phyloP scores from a whole-genome alignment of 345 rosid genomes.

The Passiflora organensis region DNA sequence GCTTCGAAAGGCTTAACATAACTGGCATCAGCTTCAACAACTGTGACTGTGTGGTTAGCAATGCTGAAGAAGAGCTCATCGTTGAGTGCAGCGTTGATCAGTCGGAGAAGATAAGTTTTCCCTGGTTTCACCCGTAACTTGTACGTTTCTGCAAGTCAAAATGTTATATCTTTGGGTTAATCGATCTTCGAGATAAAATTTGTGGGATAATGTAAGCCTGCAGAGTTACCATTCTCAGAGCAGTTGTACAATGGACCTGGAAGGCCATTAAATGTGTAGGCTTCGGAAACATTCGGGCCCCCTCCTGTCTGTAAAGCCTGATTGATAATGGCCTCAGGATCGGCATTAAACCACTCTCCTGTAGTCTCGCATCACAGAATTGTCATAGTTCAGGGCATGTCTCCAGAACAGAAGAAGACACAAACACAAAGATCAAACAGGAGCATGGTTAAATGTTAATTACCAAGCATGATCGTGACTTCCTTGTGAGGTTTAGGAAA shows the following conservation, averaged over 20 bases:
- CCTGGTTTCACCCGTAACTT: slow-evolving; percentile 57
- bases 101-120: slow-evolving; percentile 59
- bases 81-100: slow-evolving; percentile 77
- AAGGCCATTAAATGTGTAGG: slow-evolving; percentile 67
- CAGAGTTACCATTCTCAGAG: slow-evolving; percentile 42
- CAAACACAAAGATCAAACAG: too few species aligned
- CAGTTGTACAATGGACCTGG: slow-evolving; percentile 83
- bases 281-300: slow-evolving; percentile 71
- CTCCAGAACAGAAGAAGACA: too few species aligned
- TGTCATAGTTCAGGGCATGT: not conserved
- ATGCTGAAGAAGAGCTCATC: slow-evolving; percentile 72
- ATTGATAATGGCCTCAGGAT: slow-evolving; percentile 52
- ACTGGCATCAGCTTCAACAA: slow-evolving; percentile 71
- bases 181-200: too few species aligned
- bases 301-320: slow-evolving; percentile 64
- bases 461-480: slow-evolving; percentile 64
- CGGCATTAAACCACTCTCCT: slow-evolving; percentile 80
- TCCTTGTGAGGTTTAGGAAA: slow-evolving; percentile 66
- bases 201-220: too few species aligned
- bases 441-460: not conserved
- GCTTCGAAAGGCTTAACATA: slow-evolving; percentile 72
- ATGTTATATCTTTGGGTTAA: too few species aligned
- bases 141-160: slow-evolving; percentile 47
- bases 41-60: slow-evolving; percentile 60
- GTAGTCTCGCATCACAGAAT: not conserved